Evolutionary conservation across 148 eudicot species (phyloP), one percentile per base, ranked within the genome.

Genomic region (Rhododendron mucronatum): DNA sequence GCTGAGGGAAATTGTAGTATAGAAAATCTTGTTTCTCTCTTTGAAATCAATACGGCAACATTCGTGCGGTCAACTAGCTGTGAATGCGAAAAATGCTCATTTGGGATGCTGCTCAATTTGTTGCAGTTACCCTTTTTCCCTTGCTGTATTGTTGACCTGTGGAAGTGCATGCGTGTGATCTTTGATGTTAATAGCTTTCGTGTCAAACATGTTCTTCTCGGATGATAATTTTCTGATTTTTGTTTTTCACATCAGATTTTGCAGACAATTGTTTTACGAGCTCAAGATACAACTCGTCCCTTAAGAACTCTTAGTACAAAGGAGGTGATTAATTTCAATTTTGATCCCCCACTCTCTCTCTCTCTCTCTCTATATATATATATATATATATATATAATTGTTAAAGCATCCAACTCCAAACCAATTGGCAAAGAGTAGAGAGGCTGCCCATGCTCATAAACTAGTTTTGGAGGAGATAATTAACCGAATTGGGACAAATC

Each of bases 221-320:
- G 21, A 82, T 81, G 51, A 18, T 44, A 23, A 23, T 13, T 71
- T 23, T 18, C 12, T 63, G 16, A 41, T 82, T 84, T 41, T 39
- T 76, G 82, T 61, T 50, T 83, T 73, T 44, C 86, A 41, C 85
- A 69, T 83, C 95, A 97, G 99, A 93, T 97, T 86, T 89, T 97
- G 87, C 96, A 94, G 85, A 89, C 88, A 76, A 93, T 95, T 85
- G 91, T 97, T 88, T 87, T 89, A 76, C 94, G 98, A 82, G 95
- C 97, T 86, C 93, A 90, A 88, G 95, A 91, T 89, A 78, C 91
- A 81, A 89, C 86, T 86, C 95, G 91, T 80, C 84, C 94, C 76
- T 87, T 90, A 86, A 94, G 96, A 88, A 94, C 93, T 44, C 98
- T 97, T 71, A 93, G 97, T 87, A 93, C 99, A n/a, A 97, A 93